phyloP scores from a whole-genome alignment of 163 green algal species.

The Coccomyxa subellipsoidea region DNA sequence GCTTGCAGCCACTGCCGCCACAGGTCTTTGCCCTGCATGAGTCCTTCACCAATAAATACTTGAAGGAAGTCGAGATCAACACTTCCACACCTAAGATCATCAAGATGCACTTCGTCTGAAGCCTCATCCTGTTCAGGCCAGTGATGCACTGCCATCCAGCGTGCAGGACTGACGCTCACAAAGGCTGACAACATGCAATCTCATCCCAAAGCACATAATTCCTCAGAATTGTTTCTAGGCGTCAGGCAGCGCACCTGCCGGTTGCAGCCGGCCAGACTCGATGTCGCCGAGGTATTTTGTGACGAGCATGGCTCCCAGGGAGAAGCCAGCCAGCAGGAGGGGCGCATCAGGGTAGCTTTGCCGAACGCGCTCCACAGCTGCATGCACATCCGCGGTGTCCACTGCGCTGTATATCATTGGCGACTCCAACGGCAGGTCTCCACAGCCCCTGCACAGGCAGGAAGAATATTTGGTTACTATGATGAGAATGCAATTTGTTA shows the following conservation, averaged over 20 bases:
- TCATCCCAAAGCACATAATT: not conserved
- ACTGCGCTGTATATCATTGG: not conserved
- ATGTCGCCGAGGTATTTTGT: not conserved
- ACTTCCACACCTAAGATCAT: too few species aligned
- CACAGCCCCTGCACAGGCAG: not conserved
- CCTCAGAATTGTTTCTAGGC: not conserved
- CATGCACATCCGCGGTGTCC: not conserved
- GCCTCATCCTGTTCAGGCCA: too few species aligned
- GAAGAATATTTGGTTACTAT: too few species aligned
- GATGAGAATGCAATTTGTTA: too few species aligned
- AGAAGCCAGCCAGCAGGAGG: not conserved
- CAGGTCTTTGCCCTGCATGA: not conserved
- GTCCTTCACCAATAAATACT: too few species aligned
- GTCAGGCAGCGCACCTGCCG: not conserved
- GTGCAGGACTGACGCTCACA: too few species aligned
- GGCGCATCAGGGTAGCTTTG: not conserved
- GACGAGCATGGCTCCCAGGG: slow-evolving; percentile 3
- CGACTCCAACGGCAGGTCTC: not conserved
- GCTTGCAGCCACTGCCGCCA: not conserved
- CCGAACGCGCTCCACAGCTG: not conserved
- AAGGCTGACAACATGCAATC: not conserved
- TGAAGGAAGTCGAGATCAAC: too few species aligned
- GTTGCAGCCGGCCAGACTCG: not conserved
- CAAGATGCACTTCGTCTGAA: too few species aligned
- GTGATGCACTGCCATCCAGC: too few species aligned